Percentiles rank a stretch among this genome's conserved stretches.
These are phyloP conservation scores for Fraxinus sp. DNA, from an alignment of 305 asterid genomes.

Conservation along the genomic window DNA sequence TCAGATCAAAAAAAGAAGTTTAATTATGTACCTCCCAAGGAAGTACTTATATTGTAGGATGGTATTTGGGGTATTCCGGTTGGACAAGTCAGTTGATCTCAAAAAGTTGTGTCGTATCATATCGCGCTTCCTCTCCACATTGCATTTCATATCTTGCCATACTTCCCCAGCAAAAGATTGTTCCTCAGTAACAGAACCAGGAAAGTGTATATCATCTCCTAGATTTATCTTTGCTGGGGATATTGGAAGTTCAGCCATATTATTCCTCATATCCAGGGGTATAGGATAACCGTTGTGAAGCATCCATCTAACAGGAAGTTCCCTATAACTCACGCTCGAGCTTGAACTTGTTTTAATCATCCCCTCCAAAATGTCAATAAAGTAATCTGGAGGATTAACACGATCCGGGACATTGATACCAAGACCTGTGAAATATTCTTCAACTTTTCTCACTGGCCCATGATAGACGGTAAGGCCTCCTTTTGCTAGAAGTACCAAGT, in stretches of 20 bases:
- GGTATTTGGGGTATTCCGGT: conserved; percentile 72
- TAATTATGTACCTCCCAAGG: conserved; percentile 62
- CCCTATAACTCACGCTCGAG: conserved; percentile 54
- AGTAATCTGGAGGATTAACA: conserved; percentile 90
- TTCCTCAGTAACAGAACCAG: conserved; percentile 47
- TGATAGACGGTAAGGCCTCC: conserved; percentile 90
- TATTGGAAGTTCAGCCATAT: conserved; percentile 35
- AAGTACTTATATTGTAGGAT: conserved; percentile 74
- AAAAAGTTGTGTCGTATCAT: conserved; percentile 72
- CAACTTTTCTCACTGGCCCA: conserved; percentile 77
- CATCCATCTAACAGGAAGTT: conserved; percentile 95
- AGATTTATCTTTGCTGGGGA: conserved; percentile 30
- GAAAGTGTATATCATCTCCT: conserved; percentile 28
- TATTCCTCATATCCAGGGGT: conserved; percentile 70
- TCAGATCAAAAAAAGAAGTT: neutral
- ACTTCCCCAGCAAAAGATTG: conserved; percentile 84
- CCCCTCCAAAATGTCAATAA: conserved; percentile 90
- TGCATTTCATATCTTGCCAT: conserved; percentile 85
- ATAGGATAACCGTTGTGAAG: conserved; percentile 75
- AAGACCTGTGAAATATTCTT: conserved; percentile 71
- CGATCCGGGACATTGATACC: conserved; percentile 89
- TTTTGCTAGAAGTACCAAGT: conserved; percentile 84
- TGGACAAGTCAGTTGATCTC: conserved; percentile 69
- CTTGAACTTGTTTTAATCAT: conserved; percentile 67
- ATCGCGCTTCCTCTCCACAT: conserved; percentile 66